Base-by-base conservation (phyloP, 2,329 filamentous ascomycete genomes). In the Cryphonectria naterciae region DNA sequence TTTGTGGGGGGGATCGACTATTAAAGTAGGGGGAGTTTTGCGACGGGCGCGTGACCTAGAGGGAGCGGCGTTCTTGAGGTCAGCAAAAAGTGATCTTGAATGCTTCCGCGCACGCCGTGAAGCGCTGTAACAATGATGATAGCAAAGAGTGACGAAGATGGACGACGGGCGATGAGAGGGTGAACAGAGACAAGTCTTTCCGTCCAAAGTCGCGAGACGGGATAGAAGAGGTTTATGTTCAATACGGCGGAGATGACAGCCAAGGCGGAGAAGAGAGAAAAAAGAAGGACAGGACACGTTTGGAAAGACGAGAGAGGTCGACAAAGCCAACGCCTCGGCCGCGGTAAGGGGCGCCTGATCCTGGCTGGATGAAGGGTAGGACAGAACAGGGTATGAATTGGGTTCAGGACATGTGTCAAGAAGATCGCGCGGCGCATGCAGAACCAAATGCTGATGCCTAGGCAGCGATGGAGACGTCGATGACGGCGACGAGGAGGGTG, bases 1-100 rank as follows among this genome's bases (percentile, higher is more conserved):
- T 79, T 73, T 68, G 81, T 80, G 79, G 79, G 75, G 54, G 60
- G 37, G 63, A 25, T 67, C 35, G 65, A 52, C 54, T 49, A 46
- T 52, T 66, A 54, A 68, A 58, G 39, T 71, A 67, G 70, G 65
- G 28, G 41, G 19, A 56, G 61, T 62, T 52, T 41, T 63, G 37
- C 58, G 61, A 54, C 65, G 52, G 56, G 58, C 65, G 61, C 68
- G 67, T 72, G 58, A 71, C 65, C 71, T 72, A 66, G 43, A 49
- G 63, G 58, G 62, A 56, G 63, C 54, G 46, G 58, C 22, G 66
- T 60, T 19, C 49, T 64, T 28, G 62, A n/a, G 43, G 64, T 72
- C 69, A 72, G 71, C 52, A 68, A 66, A 46, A 41, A 19, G 5
- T 4, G 52, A 22, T 43, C 25, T 35, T 35, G 17, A n/a, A 35